Base-by-base conservation (phyloP, 352 stramenopile genomes). In the Phytopythium oedochilum region DNA sequence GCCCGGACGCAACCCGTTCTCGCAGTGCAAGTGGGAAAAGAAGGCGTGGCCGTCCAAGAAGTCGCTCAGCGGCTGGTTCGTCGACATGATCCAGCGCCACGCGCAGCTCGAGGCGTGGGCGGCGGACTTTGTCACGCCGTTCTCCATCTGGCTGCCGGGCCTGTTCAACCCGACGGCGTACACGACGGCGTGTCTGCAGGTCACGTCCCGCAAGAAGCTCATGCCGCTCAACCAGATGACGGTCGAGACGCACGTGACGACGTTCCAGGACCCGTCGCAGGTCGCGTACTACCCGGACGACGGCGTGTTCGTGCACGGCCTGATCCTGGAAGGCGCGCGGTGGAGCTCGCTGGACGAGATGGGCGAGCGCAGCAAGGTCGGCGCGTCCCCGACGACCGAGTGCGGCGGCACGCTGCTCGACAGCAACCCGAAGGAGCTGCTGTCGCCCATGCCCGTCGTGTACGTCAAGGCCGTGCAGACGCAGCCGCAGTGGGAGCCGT, bases 401-500 rank as follows among this genome's bases (percentile, higher is more conserved):
- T 97, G 89, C 55, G 86, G 81, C 20, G 95, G 95, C 49, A 86
- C 78, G 31, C 66, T 99, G 60, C 75, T 95, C 14, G 94, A 98
- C 58, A 97, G 89, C 69, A 92, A 96, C 53, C 87, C 97, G 11
- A 99, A 99, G 71, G 92, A 99, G 68, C 68, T 98, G 58, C 76
- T 98, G 25, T 96, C 89, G 63, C 64, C 70, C 31, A 84, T 98
- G 71, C 96, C 70, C 15, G 83, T 99, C 17, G 81, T 99, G 48
- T 98, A 98, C 68, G 83, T 99, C 57, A 98, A 98, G 64, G 96
- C 92, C 31, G 96, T 98, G 57, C 86, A 92, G 57, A 97, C 98
- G 26, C 80, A 92, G 55, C 75, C 88, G 29, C 78, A 66, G 9
- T 99, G 96, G 96, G 94, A 99, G 66, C 89, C 94, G 25, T 97